Evolutionary conservation across 495 filamentous ascomycete genomes (phyloP).

Genomic region (Evansstolkia leycettana): DNA sequence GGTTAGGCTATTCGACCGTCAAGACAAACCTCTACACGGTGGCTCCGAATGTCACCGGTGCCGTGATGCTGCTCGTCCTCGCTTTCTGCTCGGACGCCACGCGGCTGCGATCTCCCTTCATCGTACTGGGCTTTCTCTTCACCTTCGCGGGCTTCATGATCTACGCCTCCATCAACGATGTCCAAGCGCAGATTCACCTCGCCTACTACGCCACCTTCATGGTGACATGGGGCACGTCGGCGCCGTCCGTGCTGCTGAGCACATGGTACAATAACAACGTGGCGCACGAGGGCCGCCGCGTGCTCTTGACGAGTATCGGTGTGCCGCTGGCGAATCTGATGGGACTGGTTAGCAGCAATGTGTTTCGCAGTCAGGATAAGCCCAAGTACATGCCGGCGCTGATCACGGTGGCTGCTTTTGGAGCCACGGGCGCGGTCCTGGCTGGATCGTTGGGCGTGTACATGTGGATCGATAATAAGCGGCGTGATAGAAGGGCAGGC

Average conservation of each 20-base stretch:
- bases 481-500: conserved; percentile 49
- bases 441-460: conserved; percentile 46
- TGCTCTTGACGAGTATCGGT: conserved; percentile 58
- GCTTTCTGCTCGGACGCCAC: conserved; percentile 54
- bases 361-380: conserved; percentile 57
- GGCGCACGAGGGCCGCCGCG: conserved; percentile 59
- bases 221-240: conserved; percentile 62
- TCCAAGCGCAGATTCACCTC: conserved; percentile 41
- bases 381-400: conserved; percentile 67
- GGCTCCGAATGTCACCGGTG: conserved; percentile 57
- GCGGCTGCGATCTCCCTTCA: conserved; percentile 59
- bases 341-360: conserved; percentile 62
- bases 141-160: conserved; percentile 69
- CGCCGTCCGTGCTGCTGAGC: conserved; percentile 39
- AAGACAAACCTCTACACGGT: conserved; percentile 72
- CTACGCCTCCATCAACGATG: conserved; percentile 53
- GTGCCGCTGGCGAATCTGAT: conserved; percentile 73
- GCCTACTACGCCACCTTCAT: conserved; percentile 73
- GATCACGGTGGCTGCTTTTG: conserved; percentile 62
- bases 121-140: conserved; percentile 59
- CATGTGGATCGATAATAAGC: conserved; percentile 61
- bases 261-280: conserved; percentile 74
- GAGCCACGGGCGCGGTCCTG: conserved; percentile 47
- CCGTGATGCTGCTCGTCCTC: conserved; percentile 54
- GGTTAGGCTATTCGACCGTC: conserved; percentile 49